phyloP scores from a whole-genome alignment of 176 grass and related monocot genomes.

The Lolium multiflorum region DNA sequence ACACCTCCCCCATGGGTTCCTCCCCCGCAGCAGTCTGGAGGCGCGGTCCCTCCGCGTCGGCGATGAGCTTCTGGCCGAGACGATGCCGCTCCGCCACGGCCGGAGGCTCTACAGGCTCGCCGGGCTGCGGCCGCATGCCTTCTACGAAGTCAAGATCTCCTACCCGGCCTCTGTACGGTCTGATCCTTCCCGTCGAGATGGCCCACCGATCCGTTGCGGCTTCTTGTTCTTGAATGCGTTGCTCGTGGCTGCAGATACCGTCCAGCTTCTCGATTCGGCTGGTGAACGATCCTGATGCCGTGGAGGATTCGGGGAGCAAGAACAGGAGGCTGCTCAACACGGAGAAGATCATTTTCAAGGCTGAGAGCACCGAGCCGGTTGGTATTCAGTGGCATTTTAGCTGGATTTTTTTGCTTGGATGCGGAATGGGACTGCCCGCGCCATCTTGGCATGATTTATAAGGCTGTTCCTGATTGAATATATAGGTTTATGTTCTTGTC shows the following conservation, averaged over 20 bases:
- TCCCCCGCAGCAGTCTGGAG: slow-evolving; percentile 43
- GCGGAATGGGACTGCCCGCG: background rate
- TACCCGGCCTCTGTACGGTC: slow-evolving; percentile 86
- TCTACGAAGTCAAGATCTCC: slow-evolving; percentile 98
- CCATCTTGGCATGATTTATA: background rate
- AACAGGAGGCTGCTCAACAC: slow-evolving; percentile 93
- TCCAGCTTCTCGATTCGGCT: slow-evolving; percentile 73
- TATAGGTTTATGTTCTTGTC: slow-evolving; percentile 76
- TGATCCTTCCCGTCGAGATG: background rate
- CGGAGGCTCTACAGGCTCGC: slow-evolving; percentile 62
- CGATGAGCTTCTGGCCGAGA: slow-evolving; percentile 61
- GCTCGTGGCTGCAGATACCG: slow-evolving; percentile 62
- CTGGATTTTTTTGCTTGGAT: slow-evolving; percentile 8
- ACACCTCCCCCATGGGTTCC: background rate
- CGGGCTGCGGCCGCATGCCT: slow-evolving; percentile 52
- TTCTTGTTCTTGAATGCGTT: background rate
- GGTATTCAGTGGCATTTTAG: background rate
- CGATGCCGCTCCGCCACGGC: slow-evolving; percentile 58
- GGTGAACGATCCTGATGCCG: slow-evolving; percentile 18
- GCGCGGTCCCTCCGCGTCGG: slow-evolving; percentile 62
- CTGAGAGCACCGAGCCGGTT: slow-evolving; percentile 54
- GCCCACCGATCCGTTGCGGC: background rate
- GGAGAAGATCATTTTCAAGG: slow-evolving; percentile 90
- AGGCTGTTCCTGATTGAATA: background rate
- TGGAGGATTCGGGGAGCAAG: slow-evolving; percentile 44